Evolutionary conservation across 176 grass and related monocot genomes (phyloP).

Genomic region (Ensete glaucum): DNA sequence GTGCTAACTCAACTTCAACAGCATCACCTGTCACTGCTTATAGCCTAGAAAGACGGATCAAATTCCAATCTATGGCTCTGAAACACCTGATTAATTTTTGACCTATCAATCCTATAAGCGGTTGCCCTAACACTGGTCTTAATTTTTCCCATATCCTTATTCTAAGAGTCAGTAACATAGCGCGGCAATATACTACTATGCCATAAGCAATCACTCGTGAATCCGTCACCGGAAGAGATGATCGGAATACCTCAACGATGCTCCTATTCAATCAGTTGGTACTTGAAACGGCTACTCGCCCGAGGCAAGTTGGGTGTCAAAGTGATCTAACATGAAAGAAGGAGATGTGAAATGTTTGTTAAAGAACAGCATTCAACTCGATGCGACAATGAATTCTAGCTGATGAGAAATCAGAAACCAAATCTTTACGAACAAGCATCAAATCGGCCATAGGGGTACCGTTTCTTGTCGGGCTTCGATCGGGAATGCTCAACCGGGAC

Average conservation of each 20-base stretch:
- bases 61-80: too few species aligned
- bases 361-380: background rate
- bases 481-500: constrained; percentile 62
- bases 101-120: too few species aligned
- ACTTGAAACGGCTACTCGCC: too few species aligned
- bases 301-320: too few species aligned
- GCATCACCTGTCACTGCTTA: too few species aligned
- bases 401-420: background rate
- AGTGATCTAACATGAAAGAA: background rate
- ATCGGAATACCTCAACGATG: background rate
- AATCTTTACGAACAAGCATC: background rate
- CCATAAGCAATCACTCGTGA: background rate
- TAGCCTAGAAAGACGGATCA: too few species aligned
- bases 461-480: constrained; percentile 91
- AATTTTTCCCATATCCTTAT: too few species aligned
- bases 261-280: background rate
- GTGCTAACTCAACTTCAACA: too few species aligned
- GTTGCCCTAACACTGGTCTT: too few species aligned
- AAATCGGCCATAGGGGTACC: constrained; percentile 21
- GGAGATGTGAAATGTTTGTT: background rate
- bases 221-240: background rate
- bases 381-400: too few species aligned
- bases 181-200: background rate
- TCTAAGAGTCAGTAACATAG: too few species aligned
- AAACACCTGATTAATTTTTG: too few species aligned